phyloP scores from a whole-genome alignment of 805 yeast genomes.

The Tetrapisispora iriomotensis region DNA sequence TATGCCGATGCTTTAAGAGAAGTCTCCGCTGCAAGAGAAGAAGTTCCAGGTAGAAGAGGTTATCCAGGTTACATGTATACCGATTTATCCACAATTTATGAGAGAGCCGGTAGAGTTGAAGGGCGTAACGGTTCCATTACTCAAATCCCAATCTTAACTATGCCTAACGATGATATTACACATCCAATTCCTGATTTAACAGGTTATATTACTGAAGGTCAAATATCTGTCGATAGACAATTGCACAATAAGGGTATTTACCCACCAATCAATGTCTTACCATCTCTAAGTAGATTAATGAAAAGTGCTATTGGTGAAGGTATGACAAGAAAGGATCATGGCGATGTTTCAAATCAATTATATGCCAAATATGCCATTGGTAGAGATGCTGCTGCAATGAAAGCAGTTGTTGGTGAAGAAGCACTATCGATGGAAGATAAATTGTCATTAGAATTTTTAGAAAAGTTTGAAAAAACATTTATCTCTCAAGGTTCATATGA shows the following conservation, averaged over 20 bases:
- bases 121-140: conserved; percentile 99
- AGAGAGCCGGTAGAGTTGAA: conserved; percentile 99
- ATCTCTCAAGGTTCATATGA: conserved; percentile 96
- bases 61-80: conserved; percentile 99
- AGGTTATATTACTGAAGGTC: conserved; percentile 99
- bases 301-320: conserved; percentile 99
- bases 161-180: conserved; percentile 99
- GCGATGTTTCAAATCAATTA: conserved; percentile 97
- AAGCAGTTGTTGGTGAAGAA: conserved; percentile 99
- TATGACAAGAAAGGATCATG: conserved; percentile 98
- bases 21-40: conserved; percentile 99
- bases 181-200: conserved; percentile 99
- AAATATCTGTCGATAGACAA: conserved; percentile 94
- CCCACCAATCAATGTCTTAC: conserved; percentile 97
- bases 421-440: conserved; percentile 97
- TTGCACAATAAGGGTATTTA: conserved; percentile 92
- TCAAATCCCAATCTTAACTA: conserved; percentile 95
- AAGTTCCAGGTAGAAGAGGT: conserved; percentile 99
- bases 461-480: conserved; percentile 93
- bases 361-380: conserved; percentile 99
- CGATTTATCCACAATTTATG: conserved; percentile 96
- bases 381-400: conserved; percentile 99
- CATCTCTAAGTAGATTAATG: conserved; percentile 96
- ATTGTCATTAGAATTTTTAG: conserved; percentile 92
- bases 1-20: conserved; percentile 99